A percentile compares a stretch with the other conserved stretches of the same genome.
Evolutionary conservation across 2,329 filamentous ascomycete genomes (phyloP).

Genomic region (Monilinia vaccinii-corymbosi): DNA sequence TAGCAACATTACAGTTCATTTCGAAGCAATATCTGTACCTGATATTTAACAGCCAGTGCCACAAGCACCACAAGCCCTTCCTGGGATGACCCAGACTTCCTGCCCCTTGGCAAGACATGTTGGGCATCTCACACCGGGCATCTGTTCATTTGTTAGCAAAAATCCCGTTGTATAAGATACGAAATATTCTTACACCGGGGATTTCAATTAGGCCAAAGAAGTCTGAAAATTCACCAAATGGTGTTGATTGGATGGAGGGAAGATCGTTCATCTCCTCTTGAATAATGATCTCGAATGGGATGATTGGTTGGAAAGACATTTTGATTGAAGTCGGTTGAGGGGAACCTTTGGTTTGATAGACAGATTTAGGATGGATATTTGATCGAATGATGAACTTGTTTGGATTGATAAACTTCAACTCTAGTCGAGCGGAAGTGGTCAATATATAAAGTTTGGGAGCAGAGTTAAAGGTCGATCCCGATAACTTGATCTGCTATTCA

Average conservation of each 20-base stretch:
- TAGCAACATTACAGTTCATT: not conserved
- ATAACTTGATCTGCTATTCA: not conserved
- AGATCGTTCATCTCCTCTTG: conserved; percentile 3
- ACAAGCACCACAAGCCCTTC: conserved; percentile 34
- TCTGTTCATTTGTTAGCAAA: conserved; percentile 23
- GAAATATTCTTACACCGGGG: not conserved
- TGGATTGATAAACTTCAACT: not conserved
- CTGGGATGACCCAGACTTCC: conserved; percentile 48
- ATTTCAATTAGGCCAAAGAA: conserved; percentile 5
- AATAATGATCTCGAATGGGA: not conserved
- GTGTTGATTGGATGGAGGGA: not conserved
- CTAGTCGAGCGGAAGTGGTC: not conserved
- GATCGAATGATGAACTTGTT: not conserved
- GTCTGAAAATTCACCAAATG: not conserved
- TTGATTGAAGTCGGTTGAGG: not conserved
- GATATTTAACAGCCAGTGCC: not conserved
- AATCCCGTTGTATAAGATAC: not conserved
- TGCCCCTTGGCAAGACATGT: conserved; percentile 40
- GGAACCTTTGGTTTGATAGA: not conserved
- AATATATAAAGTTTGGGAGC: not conserved
- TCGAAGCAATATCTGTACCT: not conserved
- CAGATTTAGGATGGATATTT: not conserved
- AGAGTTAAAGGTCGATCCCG: not conserved
- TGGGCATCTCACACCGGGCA: conserved; percentile 44
- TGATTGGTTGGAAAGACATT: not conserved